phyloP scores from a whole-genome alignment of 2,329 filamentous ascomycete genomes.

The Fusarium xylarioides region DNA sequence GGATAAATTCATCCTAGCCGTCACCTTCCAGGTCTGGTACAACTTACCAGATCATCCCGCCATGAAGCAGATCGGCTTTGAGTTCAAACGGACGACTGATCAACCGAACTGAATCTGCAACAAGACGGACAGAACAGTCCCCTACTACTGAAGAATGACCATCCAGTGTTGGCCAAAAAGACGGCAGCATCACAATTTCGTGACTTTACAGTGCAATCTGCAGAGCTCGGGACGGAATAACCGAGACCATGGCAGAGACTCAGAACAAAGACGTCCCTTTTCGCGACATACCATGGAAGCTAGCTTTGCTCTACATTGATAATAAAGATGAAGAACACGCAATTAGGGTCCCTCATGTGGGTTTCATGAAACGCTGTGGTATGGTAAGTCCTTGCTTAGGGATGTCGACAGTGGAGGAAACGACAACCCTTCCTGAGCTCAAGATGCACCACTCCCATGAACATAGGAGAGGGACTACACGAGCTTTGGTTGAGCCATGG shows the following conservation, averaged over 20 bases:
- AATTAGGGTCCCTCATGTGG: neutral
- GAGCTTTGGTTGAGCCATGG: neutral
- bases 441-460: too few relatives aligned
- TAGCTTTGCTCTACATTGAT: neutral
- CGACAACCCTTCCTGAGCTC: neutral
- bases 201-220: neutral
- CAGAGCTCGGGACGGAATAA: neutral
- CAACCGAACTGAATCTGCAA: neutral
- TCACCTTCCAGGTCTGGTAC: neutral
- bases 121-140: neutral
- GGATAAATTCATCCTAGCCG: neutral
- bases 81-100: neutral
- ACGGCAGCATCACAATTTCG: fast-evolving
- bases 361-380: neutral
- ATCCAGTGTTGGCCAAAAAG: neutral
- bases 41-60: neutral
- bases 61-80: neutral
- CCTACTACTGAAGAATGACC: too few relatives aligned
- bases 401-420: too few relatives aligned
- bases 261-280: neutral
- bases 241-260: neutral
- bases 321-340: neutral
- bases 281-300: neutral
- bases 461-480: neutral
- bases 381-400: neutral